These are phyloP conservation scores for Talaromyces marneffei DNA, from an alignment of 2,329 filamentous ascomycete species.

Conservation along the genomic window DNA sequence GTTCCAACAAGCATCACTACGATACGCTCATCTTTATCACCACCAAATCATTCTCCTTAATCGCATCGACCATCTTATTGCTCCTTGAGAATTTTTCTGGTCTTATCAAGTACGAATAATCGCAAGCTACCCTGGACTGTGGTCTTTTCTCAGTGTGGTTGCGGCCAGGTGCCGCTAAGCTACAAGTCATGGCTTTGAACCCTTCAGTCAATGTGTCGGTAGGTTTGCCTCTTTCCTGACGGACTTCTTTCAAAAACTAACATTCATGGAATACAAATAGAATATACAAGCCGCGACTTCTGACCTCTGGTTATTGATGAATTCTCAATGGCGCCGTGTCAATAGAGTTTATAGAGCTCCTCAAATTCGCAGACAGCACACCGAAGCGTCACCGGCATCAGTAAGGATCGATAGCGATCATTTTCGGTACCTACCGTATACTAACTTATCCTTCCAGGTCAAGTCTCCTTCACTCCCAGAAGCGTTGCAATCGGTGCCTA, in stretches of 20 bases:
- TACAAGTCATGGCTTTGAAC: constrained; percentile 49
- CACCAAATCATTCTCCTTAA: constrained; percentile 15
- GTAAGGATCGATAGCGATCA: not conserved
- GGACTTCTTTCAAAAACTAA: not conserved
- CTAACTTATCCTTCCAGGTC: constrained; percentile 12
- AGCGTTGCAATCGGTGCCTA: constrained; percentile 23
- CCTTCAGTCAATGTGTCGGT: constrained; percentile 45
- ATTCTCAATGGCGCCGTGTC: constrained; percentile 32
- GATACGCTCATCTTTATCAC: constrained; percentile 17
- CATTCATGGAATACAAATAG: constrained; percentile 28
- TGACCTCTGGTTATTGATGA: constrained; percentile 42
- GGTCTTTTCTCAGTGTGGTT: constrained; percentile 1
- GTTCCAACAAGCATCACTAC: not conserved
- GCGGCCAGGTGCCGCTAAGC: constrained; percentile 36
- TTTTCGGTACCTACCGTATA: not conserved
- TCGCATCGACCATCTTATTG: constrained; percentile 13
- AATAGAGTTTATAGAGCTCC: constrained; percentile 15
- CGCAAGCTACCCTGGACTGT: not conserved
- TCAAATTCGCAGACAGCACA: constrained; percentile 1
- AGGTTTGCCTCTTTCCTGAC: constrained; percentile 18
- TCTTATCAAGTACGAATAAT: constrained; percentile 8
- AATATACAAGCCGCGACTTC: constrained; percentile 40
- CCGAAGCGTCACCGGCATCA: constrained; percentile 15
- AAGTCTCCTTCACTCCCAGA: constrained; percentile 21
- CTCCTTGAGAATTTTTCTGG: constrained; percentile 17